phyloP scores from a whole-genome alignment of 2,329 filamentous ascomycete genomes.

The Talaromyces sp. region DNA sequence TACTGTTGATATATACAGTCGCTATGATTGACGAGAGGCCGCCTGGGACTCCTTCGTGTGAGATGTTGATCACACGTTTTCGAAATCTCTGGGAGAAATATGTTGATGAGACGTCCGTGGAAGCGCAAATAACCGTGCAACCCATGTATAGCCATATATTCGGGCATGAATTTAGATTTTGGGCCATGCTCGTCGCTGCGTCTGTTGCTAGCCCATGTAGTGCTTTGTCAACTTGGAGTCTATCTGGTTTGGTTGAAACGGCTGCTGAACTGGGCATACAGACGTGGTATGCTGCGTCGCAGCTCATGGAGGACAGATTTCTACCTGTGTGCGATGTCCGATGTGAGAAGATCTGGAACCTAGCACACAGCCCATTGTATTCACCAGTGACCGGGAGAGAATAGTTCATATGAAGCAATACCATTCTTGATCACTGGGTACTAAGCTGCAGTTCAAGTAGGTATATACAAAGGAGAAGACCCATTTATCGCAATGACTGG shows the following conservation, averaged over 20 bases:
- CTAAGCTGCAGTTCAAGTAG: too few species aligned
- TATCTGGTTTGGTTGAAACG: not conserved
- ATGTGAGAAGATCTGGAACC: not conserved
- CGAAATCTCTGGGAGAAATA: not conserved
- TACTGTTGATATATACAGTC: not conserved
- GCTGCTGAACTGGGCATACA: not conserved
- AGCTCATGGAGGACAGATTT: not conserved
- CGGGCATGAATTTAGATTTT: not conserved
- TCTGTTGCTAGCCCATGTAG: not conserved
- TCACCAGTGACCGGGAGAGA: too few species aligned
- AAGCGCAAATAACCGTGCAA: not conserved
- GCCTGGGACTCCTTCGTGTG: not conserved
- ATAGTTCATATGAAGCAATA: too few species aligned
- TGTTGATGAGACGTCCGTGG: not conserved
- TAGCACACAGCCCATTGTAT: not conserved
- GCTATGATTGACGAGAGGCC: not conserved
- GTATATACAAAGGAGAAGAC: too few species aligned
- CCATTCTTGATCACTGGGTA: too few species aligned
- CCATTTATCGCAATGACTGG: too few species aligned
- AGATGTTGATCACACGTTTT: not conserved
- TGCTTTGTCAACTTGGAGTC: not conserved
- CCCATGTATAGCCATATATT: not conserved
- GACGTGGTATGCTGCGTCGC: not conserved
- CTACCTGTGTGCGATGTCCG: not conserved
- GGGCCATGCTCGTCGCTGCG: not conserved